Evolutionary conservation across 176 grass and related monocot species (phyloP).

Genomic region (Triticum dicoccoides): DNA sequence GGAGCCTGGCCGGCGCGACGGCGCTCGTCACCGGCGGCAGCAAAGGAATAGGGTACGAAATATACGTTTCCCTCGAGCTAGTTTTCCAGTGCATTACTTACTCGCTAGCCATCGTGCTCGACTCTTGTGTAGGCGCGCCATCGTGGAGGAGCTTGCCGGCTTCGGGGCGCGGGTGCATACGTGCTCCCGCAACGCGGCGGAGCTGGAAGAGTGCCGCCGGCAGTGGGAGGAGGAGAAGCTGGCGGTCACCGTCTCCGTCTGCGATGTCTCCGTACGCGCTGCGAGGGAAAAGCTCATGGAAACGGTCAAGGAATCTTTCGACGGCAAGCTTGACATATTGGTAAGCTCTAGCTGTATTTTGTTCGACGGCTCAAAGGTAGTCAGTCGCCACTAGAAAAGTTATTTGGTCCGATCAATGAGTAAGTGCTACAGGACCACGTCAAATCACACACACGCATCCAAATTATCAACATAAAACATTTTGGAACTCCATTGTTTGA

Average conservation of each 20-base stretch:
- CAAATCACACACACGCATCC: no score
- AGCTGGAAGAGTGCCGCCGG: neutral
- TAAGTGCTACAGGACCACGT: no score
- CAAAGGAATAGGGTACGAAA: neutral
- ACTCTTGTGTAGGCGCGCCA: neutral
- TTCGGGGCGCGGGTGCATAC: slow-evolving; percentile 43
- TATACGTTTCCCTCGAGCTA: neutral
- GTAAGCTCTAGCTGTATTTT: neutral
- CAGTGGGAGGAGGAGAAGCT: slow-evolving; percentile 7
- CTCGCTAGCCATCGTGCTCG: no score
- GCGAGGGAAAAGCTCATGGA: slow-evolving; percentile 26
- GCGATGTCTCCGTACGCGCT: slow-evolving; percentile 19
- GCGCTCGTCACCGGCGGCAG: neutral
- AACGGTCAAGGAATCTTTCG: neutral
- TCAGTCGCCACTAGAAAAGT: no score
- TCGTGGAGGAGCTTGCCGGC: slow-evolving; percentile 39
- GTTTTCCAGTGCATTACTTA: no score
- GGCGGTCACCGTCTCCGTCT: slow-evolving; percentile 34
- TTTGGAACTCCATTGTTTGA: no score
- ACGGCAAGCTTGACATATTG: slow-evolving; percentile 42
- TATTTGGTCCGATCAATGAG: no score
- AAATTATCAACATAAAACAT: no score
- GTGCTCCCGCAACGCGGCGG: slow-evolving; percentile 29
- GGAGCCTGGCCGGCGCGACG: neutral
- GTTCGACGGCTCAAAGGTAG: no score